Conservation (phyloP, 2,329 filamentous ascomycete species). For the Colletotrichum endophyticum region DNA sequence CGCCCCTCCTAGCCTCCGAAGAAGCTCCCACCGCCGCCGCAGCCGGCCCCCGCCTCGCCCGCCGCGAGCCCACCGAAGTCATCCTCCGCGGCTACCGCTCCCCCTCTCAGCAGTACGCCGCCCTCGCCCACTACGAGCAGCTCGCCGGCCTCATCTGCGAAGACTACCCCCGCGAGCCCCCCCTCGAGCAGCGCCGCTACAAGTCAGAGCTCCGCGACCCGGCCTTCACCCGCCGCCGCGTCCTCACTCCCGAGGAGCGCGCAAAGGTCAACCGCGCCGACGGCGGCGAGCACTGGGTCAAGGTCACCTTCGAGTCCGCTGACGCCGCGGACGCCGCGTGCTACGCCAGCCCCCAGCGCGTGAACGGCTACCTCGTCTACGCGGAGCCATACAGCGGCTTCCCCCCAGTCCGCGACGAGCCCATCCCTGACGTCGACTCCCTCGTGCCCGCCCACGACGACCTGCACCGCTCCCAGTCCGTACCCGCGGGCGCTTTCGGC, state of each 20-base stretch:
- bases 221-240: conserved; percentile 68
- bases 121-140: conserved; percentile 86
- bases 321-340: conserved; percentile 74
- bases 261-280: conserved; percentile 81
- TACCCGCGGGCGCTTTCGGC: conserved; percentile 32
- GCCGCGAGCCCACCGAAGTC: conserved; percentile 69
- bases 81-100: conserved; percentile 82
- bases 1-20: conserved; percentile 38
- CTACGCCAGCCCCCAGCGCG: conserved; percentile 72
- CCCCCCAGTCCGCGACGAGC: conserved; percentile 67
- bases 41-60: conserved; percentile 30
- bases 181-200: conserved; percentile 71
- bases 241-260: conserved; percentile 75
- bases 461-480: conserved; percentile 38
- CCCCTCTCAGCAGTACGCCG: conserved; percentile 76
- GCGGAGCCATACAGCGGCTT: conserved; percentile 73
- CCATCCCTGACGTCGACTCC: conserved; percentile 59
- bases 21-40: conserved; percentile 32
- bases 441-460: conserved; percentile 36
- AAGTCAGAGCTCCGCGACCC: conserved; percentile 77
- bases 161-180: conserved; percentile 89
- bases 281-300: conserved; percentile 91
- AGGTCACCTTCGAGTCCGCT: conserved; percentile 78
- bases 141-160: conserved; percentile 89
- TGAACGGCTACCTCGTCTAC: conserved; percentile 73